Conservation (phyloP, 768 basidiomycete species). For the Imleria badia region DNA sequence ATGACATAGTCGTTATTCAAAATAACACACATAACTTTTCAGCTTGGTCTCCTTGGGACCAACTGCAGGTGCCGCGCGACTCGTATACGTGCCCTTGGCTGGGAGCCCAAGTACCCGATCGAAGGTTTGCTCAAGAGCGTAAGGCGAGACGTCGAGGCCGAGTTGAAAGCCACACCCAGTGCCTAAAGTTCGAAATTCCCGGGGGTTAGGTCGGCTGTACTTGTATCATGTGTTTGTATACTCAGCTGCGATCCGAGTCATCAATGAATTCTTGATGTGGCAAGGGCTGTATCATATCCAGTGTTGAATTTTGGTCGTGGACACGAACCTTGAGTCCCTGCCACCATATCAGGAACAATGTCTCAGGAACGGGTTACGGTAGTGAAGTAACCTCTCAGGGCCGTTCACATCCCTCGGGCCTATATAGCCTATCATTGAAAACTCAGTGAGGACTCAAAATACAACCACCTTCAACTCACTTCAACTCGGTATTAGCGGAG, state of each 20-base stretch:
- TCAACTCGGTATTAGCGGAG: too few species aligned
- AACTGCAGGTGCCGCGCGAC: slow-evolving; percentile 20
- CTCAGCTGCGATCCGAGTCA: neutral
- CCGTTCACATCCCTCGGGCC: too few species aligned
- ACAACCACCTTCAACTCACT: too few species aligned
- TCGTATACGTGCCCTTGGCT: slow-evolving; percentile 25
- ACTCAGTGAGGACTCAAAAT: too few species aligned
- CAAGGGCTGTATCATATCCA: neutral
- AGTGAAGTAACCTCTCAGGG: too few species aligned
- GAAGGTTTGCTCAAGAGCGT: slow-evolving; percentile 25
- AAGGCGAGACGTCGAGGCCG: slow-evolving; percentile 19
- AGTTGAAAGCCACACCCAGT: slow-evolving; percentile 7
- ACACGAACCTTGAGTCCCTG: too few species aligned
- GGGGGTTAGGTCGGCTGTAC: neutral
- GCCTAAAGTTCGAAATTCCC: neutral
- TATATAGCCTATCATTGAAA: too few species aligned
- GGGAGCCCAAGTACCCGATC: slow-evolving; percentile 33
- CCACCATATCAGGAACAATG: too few species aligned
- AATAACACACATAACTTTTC: neutral
- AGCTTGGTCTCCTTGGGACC: slow-evolving; percentile 22
- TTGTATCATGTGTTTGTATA: neutral
- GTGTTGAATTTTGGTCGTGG: too few species aligned
- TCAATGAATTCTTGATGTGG: neutral
- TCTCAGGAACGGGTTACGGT: too few species aligned
- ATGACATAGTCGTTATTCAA: neutral